Evolutionary conservation across 768 basidiomycete genomes (phyloP).

Genomic region (Phanerodontia chrysosporium): DNA sequence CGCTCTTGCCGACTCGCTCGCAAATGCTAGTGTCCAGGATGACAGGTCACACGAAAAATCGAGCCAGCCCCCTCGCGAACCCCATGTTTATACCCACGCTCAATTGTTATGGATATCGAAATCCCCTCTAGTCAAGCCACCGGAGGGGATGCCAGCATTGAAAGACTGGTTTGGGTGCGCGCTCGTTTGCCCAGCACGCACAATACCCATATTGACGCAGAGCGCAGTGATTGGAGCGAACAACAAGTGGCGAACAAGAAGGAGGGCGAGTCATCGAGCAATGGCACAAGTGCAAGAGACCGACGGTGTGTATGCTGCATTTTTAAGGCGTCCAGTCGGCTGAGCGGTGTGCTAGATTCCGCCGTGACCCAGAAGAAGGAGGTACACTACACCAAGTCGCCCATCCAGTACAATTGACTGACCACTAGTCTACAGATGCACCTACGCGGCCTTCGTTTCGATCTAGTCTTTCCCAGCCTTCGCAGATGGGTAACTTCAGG

Average conservation of each 20-base stretch:
- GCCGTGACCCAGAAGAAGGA: constrained; percentile 72
- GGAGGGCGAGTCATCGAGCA: constrained; percentile 54
- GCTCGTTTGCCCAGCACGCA: constrained; percentile 1
- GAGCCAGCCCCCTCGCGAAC: constrained; percentile 35
- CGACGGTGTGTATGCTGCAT: constrained; percentile 47
- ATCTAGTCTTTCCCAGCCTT: constrained; percentile 70
- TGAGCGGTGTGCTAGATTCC: constrained; percentile 47
- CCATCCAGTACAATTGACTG: neutral
- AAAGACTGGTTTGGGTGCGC: constrained; percentile 89
- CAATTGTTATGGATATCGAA: constrained; percentile 65
- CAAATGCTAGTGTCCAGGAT: constrained; percentile 30
- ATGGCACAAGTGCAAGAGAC: constrained; percentile 54
- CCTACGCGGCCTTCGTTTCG: constrained; percentile 66
- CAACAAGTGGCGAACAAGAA: constrained; percentile 56
- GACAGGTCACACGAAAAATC: constrained; percentile 27
- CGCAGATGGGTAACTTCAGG: constrained; percentile 92
- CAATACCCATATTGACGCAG: constrained; percentile 13
- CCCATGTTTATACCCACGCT: constrained; percentile 64
- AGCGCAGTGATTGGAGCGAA: constrained; percentile 50
- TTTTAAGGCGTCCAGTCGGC: constrained; percentile 11
- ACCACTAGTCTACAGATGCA: constrained; percentile 34
- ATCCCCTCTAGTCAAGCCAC: constrained; percentile 72
- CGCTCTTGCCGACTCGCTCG: constrained; percentile 28
- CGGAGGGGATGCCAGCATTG: constrained; percentile 73
- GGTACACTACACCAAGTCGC: constrained; percentile 34